Percentiles rank a stretch among this genome's conserved stretches.
These are phyloP conservation scores for Penicillium brevicompactum DNA, from an alignment of 2,329 filamentous ascomycete genomes.

Conservation along the genomic window DNA sequence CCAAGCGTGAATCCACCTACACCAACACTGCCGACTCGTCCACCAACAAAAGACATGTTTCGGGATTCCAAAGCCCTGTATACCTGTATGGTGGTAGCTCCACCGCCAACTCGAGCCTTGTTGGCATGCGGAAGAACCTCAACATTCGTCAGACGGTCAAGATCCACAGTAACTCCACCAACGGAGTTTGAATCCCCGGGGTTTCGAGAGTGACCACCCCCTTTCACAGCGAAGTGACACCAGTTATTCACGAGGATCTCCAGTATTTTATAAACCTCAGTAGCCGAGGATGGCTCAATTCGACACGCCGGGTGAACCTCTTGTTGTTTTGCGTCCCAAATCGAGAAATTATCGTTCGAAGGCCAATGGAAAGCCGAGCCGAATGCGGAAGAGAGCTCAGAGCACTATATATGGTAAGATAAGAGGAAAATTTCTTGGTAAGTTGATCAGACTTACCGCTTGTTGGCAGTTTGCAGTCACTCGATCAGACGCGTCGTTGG, in stretches of 20 bases:
- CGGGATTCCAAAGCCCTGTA: constrained; percentile 10
- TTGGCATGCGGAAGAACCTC: neutral
- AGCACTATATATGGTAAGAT: neutral
- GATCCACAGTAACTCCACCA: constrained; percentile 29
- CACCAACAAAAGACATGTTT: constrained; percentile 32
- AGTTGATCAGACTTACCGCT: neutral
- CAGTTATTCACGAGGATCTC: constrained; percentile 17
- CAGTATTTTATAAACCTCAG: constrained; percentile 18
- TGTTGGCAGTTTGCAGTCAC: neutral
- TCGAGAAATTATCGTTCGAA: constrained; percentile 11
- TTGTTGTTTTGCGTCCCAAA: constrained; percentile 22
- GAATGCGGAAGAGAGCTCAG: neutral
- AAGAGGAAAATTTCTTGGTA: no score
- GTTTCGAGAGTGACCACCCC: constrained; percentile 58
- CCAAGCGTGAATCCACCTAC: constrained; percentile 43
- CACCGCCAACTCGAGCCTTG: neutral
- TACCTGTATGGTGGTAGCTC: neutral
- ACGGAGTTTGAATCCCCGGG: constrained; percentile 54
- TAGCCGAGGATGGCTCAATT: constrained; percentile 17
- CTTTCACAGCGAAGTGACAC: constrained; percentile 54
- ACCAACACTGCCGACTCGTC: constrained; percentile 43
- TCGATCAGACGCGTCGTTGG: no score
- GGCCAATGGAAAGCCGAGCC: constrained; percentile 4
- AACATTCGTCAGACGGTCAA: constrained; percentile 15
- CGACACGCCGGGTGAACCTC: constrained; percentile 19